phyloP scores from a whole-genome alignment of 225 moss, liverwort and hornwort species.

The Physcomitrium patens region DNA sequence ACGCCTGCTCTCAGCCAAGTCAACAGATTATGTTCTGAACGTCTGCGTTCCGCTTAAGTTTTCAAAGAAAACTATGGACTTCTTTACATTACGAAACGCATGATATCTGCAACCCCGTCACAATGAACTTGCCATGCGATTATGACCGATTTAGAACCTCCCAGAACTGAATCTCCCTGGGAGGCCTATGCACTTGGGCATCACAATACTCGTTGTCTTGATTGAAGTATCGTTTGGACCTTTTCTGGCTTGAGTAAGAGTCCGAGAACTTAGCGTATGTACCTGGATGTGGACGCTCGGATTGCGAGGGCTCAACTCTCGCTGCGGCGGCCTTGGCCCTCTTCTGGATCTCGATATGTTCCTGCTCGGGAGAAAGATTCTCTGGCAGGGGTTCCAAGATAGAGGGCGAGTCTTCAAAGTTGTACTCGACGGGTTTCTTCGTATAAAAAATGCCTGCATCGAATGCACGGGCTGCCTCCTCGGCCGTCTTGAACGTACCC shows the following conservation, averaged over 20 bases:
- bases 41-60: no score
- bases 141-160: not conserved
- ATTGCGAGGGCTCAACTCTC: not conserved
- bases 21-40: no score
- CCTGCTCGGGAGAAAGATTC: slow-evolving; percentile 12
- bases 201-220: no score
- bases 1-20: no score
- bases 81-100: no score
- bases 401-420: slow-evolving; percentile 21
- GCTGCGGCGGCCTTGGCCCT: slow-evolving; percentile 29
- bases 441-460: slow-evolving; percentile 35
- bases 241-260: no score
- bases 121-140: no score
- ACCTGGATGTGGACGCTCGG: not conserved
- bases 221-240: no score
- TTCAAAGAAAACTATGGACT: no score
- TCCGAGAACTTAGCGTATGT: no score
- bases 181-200: not conserved
- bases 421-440: slow-evolving; percentile 16
- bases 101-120: no score
- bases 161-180: not conserved
- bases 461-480: slow-evolving; percentile 29
- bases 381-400: slow-evolving; percentile 11
- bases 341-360: slow-evolving; percentile 29
- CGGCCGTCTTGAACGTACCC: slow-evolving; percentile 23